Evolutionary conservation across 805 yeast genomes (phyloP), one percentile per base, ranked within the genome.

Genomic region (Yarrowia phangngaensis): DNA sequence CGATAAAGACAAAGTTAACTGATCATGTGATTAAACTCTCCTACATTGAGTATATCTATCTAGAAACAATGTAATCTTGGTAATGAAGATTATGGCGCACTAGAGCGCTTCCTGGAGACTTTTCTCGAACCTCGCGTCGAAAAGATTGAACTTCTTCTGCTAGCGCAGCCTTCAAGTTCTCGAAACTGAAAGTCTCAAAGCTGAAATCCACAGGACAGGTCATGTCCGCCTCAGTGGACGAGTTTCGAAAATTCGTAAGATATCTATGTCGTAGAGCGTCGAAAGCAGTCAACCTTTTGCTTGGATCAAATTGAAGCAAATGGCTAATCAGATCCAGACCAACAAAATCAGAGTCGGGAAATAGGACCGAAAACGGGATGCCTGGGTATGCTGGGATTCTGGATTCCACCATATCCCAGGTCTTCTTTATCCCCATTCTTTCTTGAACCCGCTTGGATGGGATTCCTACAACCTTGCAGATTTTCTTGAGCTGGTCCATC

Each of bases 401-500:
- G 19, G 40, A 45, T 14, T 32, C 31, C 40, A 27, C 24, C 31
- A 31, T 24, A 14, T 23, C 48, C 35, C 35, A 41, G 27, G 40
- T 26, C 32, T 33, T 32, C 26, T 45, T 45, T 30, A 45, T 31
- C 15, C 38, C 50, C 32, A 51, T 51, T 2, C 31, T 22, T 9
- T 40, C 34, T 13, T 54, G 20, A 4, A 43, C 33, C 5, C 52
- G 48, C 14, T 45, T 30, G 5, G 79, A 63, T 0, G 96, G 96
- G 0, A 79, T 66, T 0, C 96, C 97, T 41, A 87, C 64, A 0
- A 83, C 71, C 58, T 78, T 76, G 48, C 79, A 66, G 14, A 89
- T 84, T 59, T 78, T 82, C 32, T 69, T 72, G 7, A 86, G 63
- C 63, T 89, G 97, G 54, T 82, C 82, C 53, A 76, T 57, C 51